phyloP scores from a whole-genome alignment of 2,329 filamentous ascomycete species.

The Colletotrichum sojae region DNA sequence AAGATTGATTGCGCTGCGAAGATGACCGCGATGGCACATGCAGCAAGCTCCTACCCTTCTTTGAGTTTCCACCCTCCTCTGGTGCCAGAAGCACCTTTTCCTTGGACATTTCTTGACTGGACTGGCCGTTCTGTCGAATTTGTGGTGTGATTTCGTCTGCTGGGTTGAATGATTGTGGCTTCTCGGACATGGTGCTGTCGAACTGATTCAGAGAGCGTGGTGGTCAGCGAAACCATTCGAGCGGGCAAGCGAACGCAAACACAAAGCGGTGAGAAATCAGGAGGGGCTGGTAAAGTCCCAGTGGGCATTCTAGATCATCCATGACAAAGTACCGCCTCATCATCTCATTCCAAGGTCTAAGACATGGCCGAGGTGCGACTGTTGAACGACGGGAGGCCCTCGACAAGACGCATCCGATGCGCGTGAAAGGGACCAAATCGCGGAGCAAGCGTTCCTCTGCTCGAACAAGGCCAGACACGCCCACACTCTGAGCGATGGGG shows the following conservation, averaged over 20 bases:
- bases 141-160: constrained; percentile 47
- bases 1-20: constrained; percentile 72
- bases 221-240: constrained; percentile 32
- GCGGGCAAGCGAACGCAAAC: constrained; percentile 20
- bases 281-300: constrained; percentile 33
- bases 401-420: constrained; percentile 23
- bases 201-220: constrained; percentile 10
- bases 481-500: neutral
- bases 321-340: constrained; percentile 32
- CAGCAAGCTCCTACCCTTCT: constrained; percentile 67
- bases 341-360: constrained; percentile 41
- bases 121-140: constrained; percentile 45
- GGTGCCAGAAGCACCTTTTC: constrained; percentile 58
- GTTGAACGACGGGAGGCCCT: constrained; percentile 7
- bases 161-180: constrained; percentile 45
- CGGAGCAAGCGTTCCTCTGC: constrained; percentile 13
- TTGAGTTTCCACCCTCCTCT: constrained; percentile 59
- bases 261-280: constrained; percentile 27
- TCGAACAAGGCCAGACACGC: constrained; percentile 19
- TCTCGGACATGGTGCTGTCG: constrained; percentile 50
- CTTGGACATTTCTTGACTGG: constrained; percentile 58
- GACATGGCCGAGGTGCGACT: constrained; percentile 38
- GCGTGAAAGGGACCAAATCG: constrained; percentile 13
- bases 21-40: constrained; percentile 75
- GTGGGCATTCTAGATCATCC: constrained; percentile 25